Percentiles rank a stretch among this genome's conserved stretches.
Conservation (phyloP, 805 yeast genomes). For the Ogataea paraovalis region DNA sequence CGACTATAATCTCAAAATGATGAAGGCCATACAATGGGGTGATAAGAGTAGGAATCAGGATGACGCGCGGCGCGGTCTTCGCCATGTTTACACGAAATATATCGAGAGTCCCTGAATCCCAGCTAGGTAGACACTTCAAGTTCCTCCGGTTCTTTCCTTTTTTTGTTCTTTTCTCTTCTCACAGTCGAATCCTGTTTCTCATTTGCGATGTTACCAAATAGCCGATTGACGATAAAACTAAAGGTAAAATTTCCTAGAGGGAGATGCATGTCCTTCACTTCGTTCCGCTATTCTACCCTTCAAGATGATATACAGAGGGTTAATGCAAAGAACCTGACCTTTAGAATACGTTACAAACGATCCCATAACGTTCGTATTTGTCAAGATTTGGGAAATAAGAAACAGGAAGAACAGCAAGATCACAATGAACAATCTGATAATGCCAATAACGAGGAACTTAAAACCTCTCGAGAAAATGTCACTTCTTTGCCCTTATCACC, state of each 20-base stretch:
- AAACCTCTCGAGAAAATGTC: not conserved
- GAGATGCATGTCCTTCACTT: not conserved
- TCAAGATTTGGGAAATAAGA: not conserved
- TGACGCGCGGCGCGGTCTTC: too few species aligned
- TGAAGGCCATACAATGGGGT: too few species aligned
- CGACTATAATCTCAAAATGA: too few species aligned
- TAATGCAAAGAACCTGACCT: conserved; percentile 9
- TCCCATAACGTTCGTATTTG: not conserved
- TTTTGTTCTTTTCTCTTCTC: too few species aligned
- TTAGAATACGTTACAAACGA: conserved; percentile 6
- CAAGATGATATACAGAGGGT: conserved; percentile 11
- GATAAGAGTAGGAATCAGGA: too few species aligned
- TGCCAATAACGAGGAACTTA: not conserved
- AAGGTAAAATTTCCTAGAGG: not conserved
- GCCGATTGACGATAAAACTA: not conserved
- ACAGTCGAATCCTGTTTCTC: too few species aligned
- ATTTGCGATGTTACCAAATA: not conserved
- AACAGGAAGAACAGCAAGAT: not conserved
- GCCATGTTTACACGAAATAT: too few species aligned
- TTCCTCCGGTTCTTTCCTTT: too few species aligned
- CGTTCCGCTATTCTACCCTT: conserved; percentile 3
- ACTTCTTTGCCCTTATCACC: conserved; percentile 1
- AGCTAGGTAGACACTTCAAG: too few species aligned
- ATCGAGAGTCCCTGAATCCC: too few species aligned
- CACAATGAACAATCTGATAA: not conserved